Evolutionary conservation across 2,329 filamentous ascomycete genomes (phyloP).

Genomic region (Acephala macrosclerotiorum): DNA sequence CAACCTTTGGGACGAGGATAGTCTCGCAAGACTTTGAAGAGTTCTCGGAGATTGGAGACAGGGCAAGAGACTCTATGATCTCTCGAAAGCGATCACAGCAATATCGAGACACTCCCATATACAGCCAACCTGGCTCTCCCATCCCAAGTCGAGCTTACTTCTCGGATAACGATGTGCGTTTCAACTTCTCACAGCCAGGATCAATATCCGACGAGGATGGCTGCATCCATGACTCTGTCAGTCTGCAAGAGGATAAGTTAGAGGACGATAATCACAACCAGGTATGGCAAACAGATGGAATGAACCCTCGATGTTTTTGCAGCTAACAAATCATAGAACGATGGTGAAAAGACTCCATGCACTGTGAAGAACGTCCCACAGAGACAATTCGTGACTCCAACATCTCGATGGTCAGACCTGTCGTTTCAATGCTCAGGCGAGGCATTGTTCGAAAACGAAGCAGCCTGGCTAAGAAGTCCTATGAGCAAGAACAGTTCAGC

Average conservation of each 20-base stretch:
- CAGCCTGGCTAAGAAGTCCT: conserved; percentile 30
- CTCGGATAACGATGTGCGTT: conserved; percentile 22
- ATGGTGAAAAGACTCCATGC: not conserved
- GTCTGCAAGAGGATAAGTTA: not conserved
- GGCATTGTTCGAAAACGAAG: conserved; percentile 24
- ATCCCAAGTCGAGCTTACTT: conserved; percentile 29
- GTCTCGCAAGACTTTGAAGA: conserved; percentile 10
- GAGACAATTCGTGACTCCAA: conserved; percentile 1
- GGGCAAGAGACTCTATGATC: conserved; percentile 1
- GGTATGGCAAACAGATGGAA: not conserved
- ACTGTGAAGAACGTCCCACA: not conserved
- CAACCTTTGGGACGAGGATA: conserved; percentile 26
- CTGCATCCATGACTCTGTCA: conserved; percentile 27
- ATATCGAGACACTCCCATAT: conserved; percentile 39
- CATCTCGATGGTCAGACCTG: conserved; percentile 31
- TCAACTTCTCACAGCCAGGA: conserved; percentile 21
- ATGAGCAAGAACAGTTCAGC: conserved; percentile 10
- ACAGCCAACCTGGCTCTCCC: conserved; percentile 34
- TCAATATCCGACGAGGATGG: conserved; percentile 24
- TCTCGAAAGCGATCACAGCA: not conserved
- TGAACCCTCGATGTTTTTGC: not conserved
- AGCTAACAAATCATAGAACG: not conserved
- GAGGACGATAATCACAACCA: not conserved
- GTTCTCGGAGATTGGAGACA: conserved; percentile 8
- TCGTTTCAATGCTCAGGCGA: conserved; percentile 41